Percentiles rank a stretch among this genome's conserved stretches.
Evolutionary conservation across 1,284 basidiomycete genomes (phyloP).

Genomic region (Taiwanofungus camphoratus): DNA sequence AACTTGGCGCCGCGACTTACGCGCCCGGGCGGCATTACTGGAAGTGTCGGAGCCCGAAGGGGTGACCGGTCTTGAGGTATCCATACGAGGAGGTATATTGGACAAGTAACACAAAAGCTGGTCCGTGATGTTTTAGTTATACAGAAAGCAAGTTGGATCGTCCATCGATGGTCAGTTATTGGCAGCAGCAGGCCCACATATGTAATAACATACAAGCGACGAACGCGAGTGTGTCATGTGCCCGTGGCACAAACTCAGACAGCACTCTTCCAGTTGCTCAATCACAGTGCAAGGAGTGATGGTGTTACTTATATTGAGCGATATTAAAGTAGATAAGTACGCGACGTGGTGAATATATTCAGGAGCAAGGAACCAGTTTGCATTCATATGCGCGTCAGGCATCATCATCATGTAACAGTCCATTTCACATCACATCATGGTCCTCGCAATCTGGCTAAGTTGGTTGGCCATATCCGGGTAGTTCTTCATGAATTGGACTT

Average conservation of each 20-base stretch:
- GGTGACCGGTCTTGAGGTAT: constrained; percentile 9
- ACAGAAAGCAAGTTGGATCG: background rate
- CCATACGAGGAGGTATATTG: constrained; percentile 7
- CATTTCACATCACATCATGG: constrained; percentile 19
- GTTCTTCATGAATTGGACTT: constrained; percentile 74
- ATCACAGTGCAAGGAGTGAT: constrained; percentile 1
- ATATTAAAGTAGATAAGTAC: constrained; percentile 2
- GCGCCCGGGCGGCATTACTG: constrained; percentile 11
- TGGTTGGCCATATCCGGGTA: constrained; percentile 80
- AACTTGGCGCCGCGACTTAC: constrained; percentile 51
- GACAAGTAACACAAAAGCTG: background rate
- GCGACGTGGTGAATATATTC: background rate
- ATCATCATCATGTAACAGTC: constrained; percentile 2
- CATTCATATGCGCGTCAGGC: background rate
- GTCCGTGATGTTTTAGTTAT: background rate
- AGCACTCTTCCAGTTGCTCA: too few species aligned
- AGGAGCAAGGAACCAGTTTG: background rate
- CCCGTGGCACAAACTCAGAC: too few species aligned
- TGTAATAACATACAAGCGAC: too few species aligned
- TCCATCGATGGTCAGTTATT: too few species aligned
- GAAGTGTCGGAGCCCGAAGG: background rate
- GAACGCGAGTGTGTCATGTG: too few species aligned
- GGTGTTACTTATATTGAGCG: background rate
- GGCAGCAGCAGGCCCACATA: too few species aligned
- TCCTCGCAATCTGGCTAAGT: constrained; percentile 47